A percentile compares a stretch with the other conserved stretches of the same genome.
Evolutionary conservation across 352 stramenopile genomes (phyloP).

Genomic region (Phytophthora litchii): DNA sequence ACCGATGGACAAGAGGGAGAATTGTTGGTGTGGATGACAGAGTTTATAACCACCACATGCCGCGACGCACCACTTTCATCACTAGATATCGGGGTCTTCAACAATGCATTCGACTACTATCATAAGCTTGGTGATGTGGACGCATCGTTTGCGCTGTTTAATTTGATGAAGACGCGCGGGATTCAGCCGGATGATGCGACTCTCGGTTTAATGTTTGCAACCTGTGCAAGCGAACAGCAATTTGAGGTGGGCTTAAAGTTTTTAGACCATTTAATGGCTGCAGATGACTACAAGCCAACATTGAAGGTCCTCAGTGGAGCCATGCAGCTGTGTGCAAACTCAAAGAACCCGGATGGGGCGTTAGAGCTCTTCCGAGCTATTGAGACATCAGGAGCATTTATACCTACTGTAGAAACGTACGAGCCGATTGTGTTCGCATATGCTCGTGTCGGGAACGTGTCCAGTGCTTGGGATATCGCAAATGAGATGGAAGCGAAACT

Average conservation of each 20-base stretch:
- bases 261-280: constrained; percentile 61
- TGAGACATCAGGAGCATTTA: constrained; percentile 41
- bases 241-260: constrained; percentile 63
- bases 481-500: constrained; percentile 54
- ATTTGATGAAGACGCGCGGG: constrained; percentile 56
- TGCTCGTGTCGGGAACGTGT: constrained; percentile 53
- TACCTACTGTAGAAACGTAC: constrained; percentile 49
- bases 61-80: constrained; percentile 35
- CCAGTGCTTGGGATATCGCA: constrained; percentile 41
- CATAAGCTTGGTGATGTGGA: constrained; percentile 55
- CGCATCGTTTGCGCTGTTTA: constrained; percentile 58
- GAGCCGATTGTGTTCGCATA: constrained; percentile 59
- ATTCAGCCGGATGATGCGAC: constrained; percentile 53
- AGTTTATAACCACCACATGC: constrained; percentile 57
- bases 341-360: constrained; percentile 49
- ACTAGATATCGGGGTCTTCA: constrained; percentile 62
- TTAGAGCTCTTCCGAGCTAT: constrained; percentile 60
- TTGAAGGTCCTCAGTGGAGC: constrained; percentile 58
- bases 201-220: constrained; percentile 65
- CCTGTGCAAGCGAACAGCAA: constrained; percentile 49
- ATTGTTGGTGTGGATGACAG: constrained; percentile 33
- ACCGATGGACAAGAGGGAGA: constrained; percentile 27
- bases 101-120: constrained; percentile 71
- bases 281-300: constrained; percentile 44
- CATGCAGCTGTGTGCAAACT: constrained; percentile 54